Percentiles rank a stretch among this genome's conserved stretches.
phyloP scores from a whole-genome alignment of 2,329 filamentous ascomycete genomes.

The Pyricularia sp. region DNA sequence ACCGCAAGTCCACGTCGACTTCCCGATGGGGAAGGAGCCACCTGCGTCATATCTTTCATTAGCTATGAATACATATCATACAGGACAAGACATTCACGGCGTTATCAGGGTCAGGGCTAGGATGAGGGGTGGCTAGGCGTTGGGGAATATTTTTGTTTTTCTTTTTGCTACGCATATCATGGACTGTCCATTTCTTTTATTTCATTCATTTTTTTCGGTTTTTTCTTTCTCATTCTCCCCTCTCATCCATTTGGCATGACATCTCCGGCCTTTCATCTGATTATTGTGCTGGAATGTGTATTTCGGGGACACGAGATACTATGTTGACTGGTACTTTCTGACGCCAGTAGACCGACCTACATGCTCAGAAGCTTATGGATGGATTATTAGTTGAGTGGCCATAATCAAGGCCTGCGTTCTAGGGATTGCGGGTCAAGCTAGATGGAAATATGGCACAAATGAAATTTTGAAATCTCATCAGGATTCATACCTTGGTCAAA shows the following conservation, averaged over 20 bases:
- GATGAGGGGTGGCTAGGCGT: neutral
- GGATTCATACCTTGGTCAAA: neutral
- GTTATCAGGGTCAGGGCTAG: neutral
- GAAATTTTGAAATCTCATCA: neutral
- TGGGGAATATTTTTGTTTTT: neutral
- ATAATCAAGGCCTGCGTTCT: neutral
- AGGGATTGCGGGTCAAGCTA: neutral
- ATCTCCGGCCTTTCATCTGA: neutral
- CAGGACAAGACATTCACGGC: neutral
- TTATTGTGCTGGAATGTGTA: neutral
- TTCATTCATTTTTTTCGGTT: too few species aligned
- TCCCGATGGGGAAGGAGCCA: neutral
- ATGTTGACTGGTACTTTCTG: neutral
- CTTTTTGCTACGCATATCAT: neutral
- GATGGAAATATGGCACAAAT: neutral
- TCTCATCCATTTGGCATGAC: neutral
- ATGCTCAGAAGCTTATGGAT: neutral
- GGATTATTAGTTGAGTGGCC: neutral
- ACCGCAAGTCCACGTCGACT: neutral
- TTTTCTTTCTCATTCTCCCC: neutral
- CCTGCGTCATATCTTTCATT: neutral
- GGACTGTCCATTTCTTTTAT: neutral
- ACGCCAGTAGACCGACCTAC: neutral
- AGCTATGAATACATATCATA: neutral
- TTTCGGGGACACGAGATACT: neutral